Base-by-base conservation (phyloP, 2,329 filamentous ascomycete species). In the Epichloe gansuensis region DNA sequence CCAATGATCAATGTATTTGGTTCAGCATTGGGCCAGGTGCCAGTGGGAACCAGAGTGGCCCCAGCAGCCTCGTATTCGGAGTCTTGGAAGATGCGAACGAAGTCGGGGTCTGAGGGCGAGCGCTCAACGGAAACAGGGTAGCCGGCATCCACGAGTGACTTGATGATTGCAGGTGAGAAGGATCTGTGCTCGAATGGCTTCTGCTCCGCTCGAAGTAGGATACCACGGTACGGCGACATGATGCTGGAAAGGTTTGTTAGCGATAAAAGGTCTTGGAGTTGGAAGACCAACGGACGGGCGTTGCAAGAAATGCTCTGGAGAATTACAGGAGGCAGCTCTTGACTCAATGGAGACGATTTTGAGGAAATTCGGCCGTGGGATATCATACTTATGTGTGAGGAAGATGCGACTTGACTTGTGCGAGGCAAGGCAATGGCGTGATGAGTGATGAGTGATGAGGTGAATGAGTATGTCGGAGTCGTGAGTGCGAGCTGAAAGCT, bases 1-100 rank as follows among this genome's bases (percentile, higher is more conserved):
- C 86, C 86, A 53, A 89, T 69, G 55, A 90, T 82, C 61, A 89
- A 80, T 63, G 85, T 75, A 56, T 86, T 81, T 57, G 73, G 69
- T 40, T 84, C 81, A 1, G 80, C 84, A 53, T 84, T 73, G 51
- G 74, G 73, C 85, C 85, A 90, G 48, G 75, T 78, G 42, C 83
- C 80, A 57, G 80, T 76, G 13, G 78, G 74, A 13, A 89, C 80
- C 23, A 89, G 72, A 13, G 72, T 77, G 44, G 82, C 82, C 47
- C 85, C 85, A 35, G 76, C 74, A 53, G 75, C 71, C 66, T 77
- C 74, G 59, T 81, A 85, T 62, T 85, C 81, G 42, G 63, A 67
- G 58, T 82, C 78, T 35, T 78, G 71, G 58, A 78, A 83, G 61
- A 88, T 87, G 52, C 85, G 75, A 62, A 78, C 76, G 23, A 50